A percentile compares a stretch with the other conserved stretches of the same genome.
Evolutionary conservation across 345 rosid species (phyloP).

Genomic region (Aquilaria malaccensis): DNA sequence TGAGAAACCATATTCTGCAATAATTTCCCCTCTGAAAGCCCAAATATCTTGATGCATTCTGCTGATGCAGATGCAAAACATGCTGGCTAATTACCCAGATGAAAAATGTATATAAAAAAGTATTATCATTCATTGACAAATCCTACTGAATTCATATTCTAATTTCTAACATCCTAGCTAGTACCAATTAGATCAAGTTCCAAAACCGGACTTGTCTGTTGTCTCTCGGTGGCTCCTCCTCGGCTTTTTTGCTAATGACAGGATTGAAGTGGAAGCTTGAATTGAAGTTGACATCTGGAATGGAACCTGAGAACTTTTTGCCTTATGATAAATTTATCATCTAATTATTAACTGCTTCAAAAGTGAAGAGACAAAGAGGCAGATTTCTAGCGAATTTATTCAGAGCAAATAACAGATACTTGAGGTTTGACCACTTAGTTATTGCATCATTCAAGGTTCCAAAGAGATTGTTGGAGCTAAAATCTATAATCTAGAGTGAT

Average conservation of each 20-base stretch:
- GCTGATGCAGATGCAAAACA: no score
- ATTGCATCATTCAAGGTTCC: slow-evolving; percentile 79
- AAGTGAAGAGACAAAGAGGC: slow-evolving; percentile 73
- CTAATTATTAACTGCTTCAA: slow-evolving; percentile 39
- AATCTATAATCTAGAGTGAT: slow-evolving; percentile 81
- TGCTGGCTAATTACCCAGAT: no score
- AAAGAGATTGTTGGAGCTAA: slow-evolving; percentile 75
- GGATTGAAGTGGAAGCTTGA: slow-evolving; percentile 45
- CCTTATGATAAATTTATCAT: slow-evolving; percentile 61
- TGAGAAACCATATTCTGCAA: no score
- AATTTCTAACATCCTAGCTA: no score
- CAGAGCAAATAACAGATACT: slow-evolving; percentile 64
- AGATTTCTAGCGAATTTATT: slow-evolving; percentile 72
- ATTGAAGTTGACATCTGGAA: slow-evolving; percentile 79
- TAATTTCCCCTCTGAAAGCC: no score
- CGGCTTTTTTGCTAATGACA: slow-evolving; percentile 16
- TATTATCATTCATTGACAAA: no score
- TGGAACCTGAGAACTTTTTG: slow-evolving; percentile 67
- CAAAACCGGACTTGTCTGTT: no score
- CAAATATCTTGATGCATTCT: no score
- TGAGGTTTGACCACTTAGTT: slow-evolving; percentile 75
- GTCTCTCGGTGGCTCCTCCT: slow-evolving; percentile 9
- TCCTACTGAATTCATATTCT: no score
- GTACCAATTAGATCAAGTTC: no score
- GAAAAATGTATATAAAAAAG: no score